Evolutionary conservation across 2,329 filamentous ascomycete genomes (phyloP).

Genomic region (Aspergillus fumigatus): DNA sequence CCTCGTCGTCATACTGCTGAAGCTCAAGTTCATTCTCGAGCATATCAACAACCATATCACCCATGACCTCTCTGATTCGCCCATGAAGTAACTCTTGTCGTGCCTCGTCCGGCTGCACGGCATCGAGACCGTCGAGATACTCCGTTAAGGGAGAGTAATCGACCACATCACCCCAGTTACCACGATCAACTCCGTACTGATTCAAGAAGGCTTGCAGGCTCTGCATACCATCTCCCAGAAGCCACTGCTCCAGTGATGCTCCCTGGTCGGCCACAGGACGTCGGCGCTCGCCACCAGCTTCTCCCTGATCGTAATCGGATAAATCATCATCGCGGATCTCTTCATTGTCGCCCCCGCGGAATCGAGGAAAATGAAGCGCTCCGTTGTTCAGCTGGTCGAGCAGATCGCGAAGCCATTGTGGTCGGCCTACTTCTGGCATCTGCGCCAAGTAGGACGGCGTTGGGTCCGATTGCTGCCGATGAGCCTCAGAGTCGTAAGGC

Average conservation of each 20-base stretch:
- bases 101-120: constrained; percentile 20
- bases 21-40: constrained; percentile 35
- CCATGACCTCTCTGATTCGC: constrained; percentile 27
- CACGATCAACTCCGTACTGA: constrained; percentile 38
- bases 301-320: constrained; percentile 8
- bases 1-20: constrained; percentile 23
- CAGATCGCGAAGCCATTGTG: constrained; percentile 35
- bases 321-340: constrained; percentile 8
- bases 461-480: constrained; percentile 31
- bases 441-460: constrained; percentile 28
- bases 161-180: constrained; percentile 37
- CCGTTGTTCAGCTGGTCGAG: constrained; percentile 33
- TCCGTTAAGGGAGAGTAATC: constrained; percentile 32
- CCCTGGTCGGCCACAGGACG: constrained; percentile 24
- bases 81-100: constrained; percentile 27
- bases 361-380: constrained; percentile 22
- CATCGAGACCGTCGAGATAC: constrained; percentile 31
- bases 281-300: constrained; percentile 11
- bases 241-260: constrained; percentile 29
- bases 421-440: constrained; percentile 28
- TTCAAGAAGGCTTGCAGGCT: constrained; percentile 32
- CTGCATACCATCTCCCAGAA: constrained; percentile 30
- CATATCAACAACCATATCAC: constrained; percentile 33
- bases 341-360: constrained; percentile 16
- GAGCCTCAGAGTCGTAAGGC: constrained; percentile 50